phyloP scores from a whole-genome alignment of 73 alveolate genomes.

The Tetrahymena elliotti region DNA sequence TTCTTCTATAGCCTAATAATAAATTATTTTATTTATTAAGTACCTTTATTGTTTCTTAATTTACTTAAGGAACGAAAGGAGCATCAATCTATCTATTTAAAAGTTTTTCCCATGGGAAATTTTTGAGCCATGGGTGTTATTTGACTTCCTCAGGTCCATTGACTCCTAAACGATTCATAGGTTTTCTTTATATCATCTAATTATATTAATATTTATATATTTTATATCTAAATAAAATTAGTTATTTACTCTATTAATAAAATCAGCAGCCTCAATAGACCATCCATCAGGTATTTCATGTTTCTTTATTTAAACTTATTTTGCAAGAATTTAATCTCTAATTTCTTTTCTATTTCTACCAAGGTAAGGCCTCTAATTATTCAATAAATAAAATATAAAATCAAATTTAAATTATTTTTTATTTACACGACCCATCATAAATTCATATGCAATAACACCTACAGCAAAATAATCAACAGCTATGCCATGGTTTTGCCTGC shows the following conservation, averaged over 20 bases:
- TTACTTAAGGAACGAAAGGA: slow-evolving; percentile 42
- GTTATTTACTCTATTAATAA: slow-evolving; percentile 62
- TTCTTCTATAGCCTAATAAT: neutral
- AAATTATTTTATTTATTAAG: neutral
- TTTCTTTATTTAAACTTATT: slow-evolving; percentile 72
- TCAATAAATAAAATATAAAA: neutral
- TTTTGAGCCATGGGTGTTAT: slow-evolving; percentile 66
- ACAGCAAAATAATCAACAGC: slow-evolving; percentile 75
- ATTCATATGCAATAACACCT: slow-evolving; percentile 70
- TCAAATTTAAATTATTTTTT: neutral
- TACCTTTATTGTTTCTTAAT: neutral
- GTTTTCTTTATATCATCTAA: slow-evolving; percentile 49
- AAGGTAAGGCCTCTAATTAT: slow-evolving; percentile 77
- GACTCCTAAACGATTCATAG: slow-evolving; percentile 58
- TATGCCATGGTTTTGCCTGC: slow-evolving; percentile 65
- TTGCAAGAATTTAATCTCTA: slow-evolving; percentile 91
- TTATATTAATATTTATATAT: neutral
- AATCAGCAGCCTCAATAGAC: slow-evolving; percentile 84
- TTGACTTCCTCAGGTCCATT: slow-evolving; percentile 65
- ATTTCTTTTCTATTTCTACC: slow-evolving; percentile 93
- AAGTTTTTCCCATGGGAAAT: slow-evolving; percentile 68
- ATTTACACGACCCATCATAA: slow-evolving; percentile 60
- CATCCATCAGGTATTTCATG: slow-evolving; percentile 90
- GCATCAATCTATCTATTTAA: slow-evolving; percentile 44
- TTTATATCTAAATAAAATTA: neutral